Base-by-base conservation (phyloP, 2,329 filamentous ascomycete species). In the Colletotrichum cereale region DNA sequence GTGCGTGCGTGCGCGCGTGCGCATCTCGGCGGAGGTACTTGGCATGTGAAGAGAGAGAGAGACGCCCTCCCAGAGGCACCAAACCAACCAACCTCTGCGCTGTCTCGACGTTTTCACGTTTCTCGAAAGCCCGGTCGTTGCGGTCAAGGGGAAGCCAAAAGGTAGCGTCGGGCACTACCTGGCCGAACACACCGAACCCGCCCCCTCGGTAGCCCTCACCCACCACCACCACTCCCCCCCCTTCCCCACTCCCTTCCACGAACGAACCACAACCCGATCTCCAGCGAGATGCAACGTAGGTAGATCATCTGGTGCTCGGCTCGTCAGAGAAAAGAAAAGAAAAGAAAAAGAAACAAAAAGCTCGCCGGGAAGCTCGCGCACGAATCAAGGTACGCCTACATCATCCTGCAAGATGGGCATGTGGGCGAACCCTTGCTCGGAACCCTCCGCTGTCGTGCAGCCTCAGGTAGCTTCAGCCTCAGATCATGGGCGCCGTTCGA, bases 1-100 rank as follows among this genome's bases (percentile, higher is more conserved):
- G 18, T 42, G 40, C 16, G 40, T 18, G 4, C 14, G 5, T 21
- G 16, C 40, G 40, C 11, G 40, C 40, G 40, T 8, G 18, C 40
- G 18, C 6, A 44, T 44, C 4, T 44, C 8, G 21, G 42, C 21
- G 5, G 8, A 5, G 29, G 53, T 40, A 31, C 57, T 64, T 67
- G 36, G 24, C 68, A 71, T 71, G 68, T 71, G 68, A 70, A 44
- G 21, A 52, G 24, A 44, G 21, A 52, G 24, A 55, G 53, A 62
- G n/a, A 38, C 62, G 14, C n/a, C 7, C 21, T 18, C 7, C 21
- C 10, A 11, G 11, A 55, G 18, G n/a, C n/a, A 34, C 11, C 14
- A n/a, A n/a, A n/a, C n/a, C n/a, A n/a, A n/a, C 62, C 62, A 58
- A 29, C 61, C 42, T 47, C n/a, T 10, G 47, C 50, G 24, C 60